Base-by-base conservation (phyloP, 805 yeast species). In the Diddensiella transvaalensis region DNA sequence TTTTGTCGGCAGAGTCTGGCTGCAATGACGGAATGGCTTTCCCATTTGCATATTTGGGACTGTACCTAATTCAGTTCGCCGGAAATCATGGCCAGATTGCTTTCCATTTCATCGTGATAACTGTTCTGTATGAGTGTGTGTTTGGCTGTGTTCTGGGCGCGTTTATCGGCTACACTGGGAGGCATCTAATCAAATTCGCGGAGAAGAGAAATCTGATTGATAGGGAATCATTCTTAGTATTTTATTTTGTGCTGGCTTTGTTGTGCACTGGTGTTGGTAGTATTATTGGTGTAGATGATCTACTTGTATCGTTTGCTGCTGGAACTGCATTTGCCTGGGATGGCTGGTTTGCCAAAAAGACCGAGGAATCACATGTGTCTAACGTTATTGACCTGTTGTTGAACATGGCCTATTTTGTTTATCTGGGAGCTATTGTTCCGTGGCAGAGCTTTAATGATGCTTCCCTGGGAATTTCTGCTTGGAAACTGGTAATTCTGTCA, bases 21-120 rank as follows among this genome's bases (percentile, higher is more conserved):
- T 85, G 96, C 63, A 89, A 89, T 65, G 97, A 89, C 62, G 97
- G 97, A 39, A 84, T 89, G 93, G 96, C 96, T 0, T 89, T 87
- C 61, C 97, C 97, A 0, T 89, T 89, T 62, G 85, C 87, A 22
- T 74, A 68, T 65, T 61, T 90, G 37, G 80, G 93, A 1, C 68
- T 87, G 52, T 77, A 83, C 61, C 62, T 88, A 41, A 77, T 89
- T 45, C 63, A 79, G n/a, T 80, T 84, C 61, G 74, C 76, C 24
- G 85, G 85, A 2, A 67, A 85, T 46, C 78, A 82, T 1, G 76
- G 80, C 2, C 80, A 78, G 53, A 85, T 89, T 50, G 77, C 88
- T 23, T 81, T 82, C 60, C 84, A 89, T 54, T 89, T 96, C 91
- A 73, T 89, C 49, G 71, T 82, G 48, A 68, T 85, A 23, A 85